A percentile compares a stretch with the other conserved stretches of the same genome.
Evolutionary conservation across 2,329 filamentous ascomycete genomes (phyloP).

Genomic region (Fusarium sp.): DNA sequence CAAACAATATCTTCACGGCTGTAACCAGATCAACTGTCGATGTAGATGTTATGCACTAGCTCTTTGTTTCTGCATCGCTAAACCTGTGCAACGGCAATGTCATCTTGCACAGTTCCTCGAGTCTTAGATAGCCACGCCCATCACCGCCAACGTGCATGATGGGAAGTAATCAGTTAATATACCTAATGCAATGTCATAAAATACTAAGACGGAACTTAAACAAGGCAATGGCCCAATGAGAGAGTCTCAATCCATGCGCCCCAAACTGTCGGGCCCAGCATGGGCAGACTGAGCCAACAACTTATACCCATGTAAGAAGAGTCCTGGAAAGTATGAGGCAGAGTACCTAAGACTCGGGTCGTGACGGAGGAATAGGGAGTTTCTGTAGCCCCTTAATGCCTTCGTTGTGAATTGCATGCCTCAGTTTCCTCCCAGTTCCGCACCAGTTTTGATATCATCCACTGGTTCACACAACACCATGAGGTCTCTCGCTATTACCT

Average conservation of each 20-base stretch:
- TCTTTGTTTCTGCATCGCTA: background rate
- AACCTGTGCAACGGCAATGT: background rate
- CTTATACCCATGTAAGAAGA: conserved; percentile 9
- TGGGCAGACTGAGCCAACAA: conserved; percentile 3
- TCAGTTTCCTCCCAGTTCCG: background rate
- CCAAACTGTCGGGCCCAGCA: conserved; percentile 8
- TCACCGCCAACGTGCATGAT: background rate
- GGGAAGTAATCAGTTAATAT: background rate
- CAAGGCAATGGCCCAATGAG: background rate
- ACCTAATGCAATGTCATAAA: background rate
- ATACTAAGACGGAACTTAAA: background rate
- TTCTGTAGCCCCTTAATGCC: too few species aligned
- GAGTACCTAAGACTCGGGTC: background rate
- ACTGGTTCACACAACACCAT: background rate
- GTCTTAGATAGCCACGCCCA: background rate
- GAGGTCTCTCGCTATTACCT: background rate
- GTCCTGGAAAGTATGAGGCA: background rate
- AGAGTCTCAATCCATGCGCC: background rate
- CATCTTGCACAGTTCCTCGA: background rate
- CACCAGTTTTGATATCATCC: too few species aligned
- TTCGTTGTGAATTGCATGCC: background rate
- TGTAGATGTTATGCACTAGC: too few species aligned
- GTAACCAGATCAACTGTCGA: background rate
- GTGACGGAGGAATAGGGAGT: background rate
- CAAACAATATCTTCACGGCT: background rate